These are phyloP conservation scores for Rauvolfia tetraphylla DNA, from an alignment of 257 asterid genomes.

Conservation along the genomic window DNA sequence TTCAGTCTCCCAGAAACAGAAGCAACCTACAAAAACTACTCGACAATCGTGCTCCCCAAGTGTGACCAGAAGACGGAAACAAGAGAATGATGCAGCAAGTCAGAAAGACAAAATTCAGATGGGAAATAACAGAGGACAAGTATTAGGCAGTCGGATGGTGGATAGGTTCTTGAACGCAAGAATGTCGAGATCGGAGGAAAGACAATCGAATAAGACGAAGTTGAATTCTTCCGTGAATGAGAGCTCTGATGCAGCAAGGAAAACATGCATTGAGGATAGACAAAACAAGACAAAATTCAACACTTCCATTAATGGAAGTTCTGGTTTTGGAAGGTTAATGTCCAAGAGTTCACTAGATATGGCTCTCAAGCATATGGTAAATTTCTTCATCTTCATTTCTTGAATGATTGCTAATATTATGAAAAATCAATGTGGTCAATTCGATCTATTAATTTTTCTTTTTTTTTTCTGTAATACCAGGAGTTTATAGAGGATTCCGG, in stretches of 20 bases:
- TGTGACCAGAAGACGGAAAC: slow-evolving; percentile 43
- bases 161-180: slow-evolving; percentile 67
- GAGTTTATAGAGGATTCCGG: neutral
- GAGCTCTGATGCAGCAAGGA: slow-evolving; percentile 34
- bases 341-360: slow-evolving; percentile 49
- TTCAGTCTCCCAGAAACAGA: slow-evolving; percentile 22
- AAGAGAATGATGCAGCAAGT: slow-evolving; percentile 20
- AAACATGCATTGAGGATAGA: slow-evolving; percentile 32
- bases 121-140: slow-evolving; percentile 35
- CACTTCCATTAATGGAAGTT: slow-evolving; percentile 46
- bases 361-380: slow-evolving; percentile 30
- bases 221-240: slow-evolving; percentile 32
- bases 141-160: slow-evolving; percentile 73
- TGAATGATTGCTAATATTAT: neutral
- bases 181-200: slow-evolving; percentile 37
- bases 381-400: neutral
- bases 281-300: slow-evolving; percentile 30
- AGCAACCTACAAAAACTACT: slow-evolving; percentile 15
- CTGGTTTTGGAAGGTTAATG: slow-evolving; percentile 58
- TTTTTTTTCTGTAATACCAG: neutral
- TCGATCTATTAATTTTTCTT: neutral
- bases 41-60: slow-evolving; percentile 65
- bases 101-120: slow-evolving; percentile 20
- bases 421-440: neutral
- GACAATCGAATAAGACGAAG: slow-evolving; percentile 24